Evolutionary conservation across 2,329 filamentous ascomycete genomes (phyloP), one percentile per base, ranked within the genome.

Genomic region (Botryotinia globosa): DNA sequence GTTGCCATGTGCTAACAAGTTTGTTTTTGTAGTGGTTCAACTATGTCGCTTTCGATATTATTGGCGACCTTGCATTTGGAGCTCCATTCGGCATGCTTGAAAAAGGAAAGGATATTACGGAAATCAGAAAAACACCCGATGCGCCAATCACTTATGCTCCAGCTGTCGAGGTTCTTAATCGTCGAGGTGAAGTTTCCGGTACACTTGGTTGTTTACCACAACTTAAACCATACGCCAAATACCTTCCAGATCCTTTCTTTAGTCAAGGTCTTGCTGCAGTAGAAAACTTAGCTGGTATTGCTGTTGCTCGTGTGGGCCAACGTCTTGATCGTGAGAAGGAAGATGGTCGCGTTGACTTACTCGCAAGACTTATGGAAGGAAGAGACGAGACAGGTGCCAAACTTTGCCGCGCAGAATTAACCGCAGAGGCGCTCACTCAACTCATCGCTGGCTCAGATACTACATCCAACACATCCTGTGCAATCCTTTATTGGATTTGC

Each of bases 381-480:
- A 90, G 92, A 72, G 93, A 97, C 80, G 91, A 93, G 73, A 91
- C 88, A 39, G 94, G 94, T 72, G 85, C 92, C 74, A 90, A 89
- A 18, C 87, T 97, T 0, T 90, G 92, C 5, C 87, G 92, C 44
- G 87, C 92, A 77, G 94, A 97, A 80, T 85, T 97, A 69, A 96
- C 93, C 0, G 94, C 94, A 54, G 94, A 97, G 83, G 94, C 94
- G 0, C 84, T 97, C 44, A 97, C 94, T 0, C 94, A 97, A 82
- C 87, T 97, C 58, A 97, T 94, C 77, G 91, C 92, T 1, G 92
- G 92, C 32, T 90, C 87, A 61, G 92, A 94, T 81, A 94, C 92
- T 0, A 94, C 91, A 0, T 91, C 89, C 72, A 94, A 94, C 83
- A 91, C 94, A 0, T 91, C 91, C 1, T 97, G 94, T 79, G 94